phyloP scores from a whole-genome alignment of 2,329 filamentous ascomycete species.

The Apiospora pterosperma region DNA sequence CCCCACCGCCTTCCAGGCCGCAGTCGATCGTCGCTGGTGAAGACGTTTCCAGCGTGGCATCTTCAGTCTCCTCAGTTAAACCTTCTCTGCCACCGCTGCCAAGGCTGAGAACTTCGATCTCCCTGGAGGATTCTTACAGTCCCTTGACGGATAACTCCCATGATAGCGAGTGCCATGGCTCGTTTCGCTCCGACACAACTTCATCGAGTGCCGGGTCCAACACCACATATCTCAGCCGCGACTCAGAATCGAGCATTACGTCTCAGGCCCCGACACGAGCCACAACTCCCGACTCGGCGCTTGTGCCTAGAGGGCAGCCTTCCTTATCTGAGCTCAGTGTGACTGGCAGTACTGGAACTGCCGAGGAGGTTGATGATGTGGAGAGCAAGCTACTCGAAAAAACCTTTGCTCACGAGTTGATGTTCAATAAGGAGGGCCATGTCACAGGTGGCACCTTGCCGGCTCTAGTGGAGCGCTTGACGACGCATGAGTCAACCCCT shows the following conservation, averaged over 20 bases:
- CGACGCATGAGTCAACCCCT: slow-evolving; percentile 87
- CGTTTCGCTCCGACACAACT: slow-evolving; percentile 64
- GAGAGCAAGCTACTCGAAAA: slow-evolving; percentile 86
- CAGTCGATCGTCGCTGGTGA: slow-evolving; percentile 39
- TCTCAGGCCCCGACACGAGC: slow-evolving; percentile 84
- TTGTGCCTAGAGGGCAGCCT: slow-evolving; percentile 53
- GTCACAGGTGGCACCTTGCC: slow-evolving; percentile 89
- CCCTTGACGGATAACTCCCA: slow-evolving; percentile 43
- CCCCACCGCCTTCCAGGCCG: slow-evolving; percentile 38
- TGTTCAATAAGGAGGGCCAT: slow-evolving; percentile 91
- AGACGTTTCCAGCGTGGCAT: slow-evolving; percentile 37
- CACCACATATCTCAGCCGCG: slow-evolving; percentile 73
- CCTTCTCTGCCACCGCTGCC: slow-evolving; percentile 54
- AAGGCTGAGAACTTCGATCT: slow-evolving; percentile 50
- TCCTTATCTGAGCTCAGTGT: slow-evolving; percentile 68
- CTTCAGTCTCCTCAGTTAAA: slow-evolving; percentile 45
- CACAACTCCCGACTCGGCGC: slow-evolving; percentile 72
- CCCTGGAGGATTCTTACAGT: slow-evolving; percentile 45
- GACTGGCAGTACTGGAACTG: slow-evolving; percentile 60
- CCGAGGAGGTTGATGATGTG: slow-evolving; percentile 73
- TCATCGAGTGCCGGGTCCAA: slow-evolving; percentile 68
- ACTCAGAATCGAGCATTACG: slow-evolving; percentile 75
- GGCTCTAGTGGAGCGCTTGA: slow-evolving; percentile 90
- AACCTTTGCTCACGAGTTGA: slow-evolving; percentile 86
- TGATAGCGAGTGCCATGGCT: slow-evolving; percentile 47